Base-by-base conservation (phyloP, 2,329 filamentous ascomycete genomes). In the Neofusicoccum ribis region DNA sequence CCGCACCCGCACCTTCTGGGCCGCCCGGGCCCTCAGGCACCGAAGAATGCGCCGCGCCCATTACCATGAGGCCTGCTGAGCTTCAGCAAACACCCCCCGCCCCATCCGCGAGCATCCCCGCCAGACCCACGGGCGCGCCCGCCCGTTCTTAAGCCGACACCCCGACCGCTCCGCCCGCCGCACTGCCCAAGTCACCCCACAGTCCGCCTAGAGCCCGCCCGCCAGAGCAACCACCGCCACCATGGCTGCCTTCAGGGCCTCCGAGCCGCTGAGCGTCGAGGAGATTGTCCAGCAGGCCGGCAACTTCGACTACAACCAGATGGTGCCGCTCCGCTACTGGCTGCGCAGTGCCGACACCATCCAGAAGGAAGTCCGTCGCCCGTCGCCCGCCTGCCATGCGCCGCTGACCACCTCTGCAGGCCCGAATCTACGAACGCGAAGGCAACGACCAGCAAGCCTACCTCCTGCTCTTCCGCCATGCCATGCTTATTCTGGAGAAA, bases 371-470 rank as follows among this genome's bases (percentile, higher is more conserved):
- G 93, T 96, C 71, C 59, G 83, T 76, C n/a, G 5, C 27, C 39
- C 54, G 20, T 43, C 27, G 37, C 64, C 20, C 27, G n/a, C 36
- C n/a, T 56, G 23, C 67, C 27, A 15, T 56, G 37, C 15, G 31
- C 39, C 39, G 34, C 27, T 51, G 56, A 69, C 71, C 64, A n/a
- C 71, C 46, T 64, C 39, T 63, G 12, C 73, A 97, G 91, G 93
- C 92, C 20, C 84, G 87, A 60, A 92, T 94, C 71, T 97, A 97
- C 74, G 85, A 95, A 72, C 85, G 86, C 47, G 94, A 98, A 77
- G 89, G 90, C 72, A 93, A 97, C 78, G 88, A 92, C 69, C 88
- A 93, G 71, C 90, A 95, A 73, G 91, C 94, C 4, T 99, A 96
- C 77, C 85, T 97, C 63, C 88, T 98, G 66, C 86, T 96, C n/a